These are phyloP conservation scores for Ormosia emarginata DNA, from an alignment of 306 rosid species.

Conservation along the genomic window DNA sequence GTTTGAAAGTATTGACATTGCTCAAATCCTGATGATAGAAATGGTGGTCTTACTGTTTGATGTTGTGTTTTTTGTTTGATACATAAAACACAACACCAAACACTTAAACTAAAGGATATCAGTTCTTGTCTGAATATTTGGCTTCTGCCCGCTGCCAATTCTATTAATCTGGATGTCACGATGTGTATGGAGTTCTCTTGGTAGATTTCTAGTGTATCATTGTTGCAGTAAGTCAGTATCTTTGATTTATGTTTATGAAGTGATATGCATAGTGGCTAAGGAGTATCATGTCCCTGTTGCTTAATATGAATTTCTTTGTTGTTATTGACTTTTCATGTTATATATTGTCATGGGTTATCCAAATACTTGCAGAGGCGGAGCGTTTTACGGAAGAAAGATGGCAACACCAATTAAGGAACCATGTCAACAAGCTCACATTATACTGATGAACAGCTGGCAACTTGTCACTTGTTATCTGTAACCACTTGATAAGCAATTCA, in stretches of 20 bases:
- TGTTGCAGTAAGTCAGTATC: not conserved
- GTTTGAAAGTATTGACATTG: not conserved
- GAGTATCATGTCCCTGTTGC: not conserved
- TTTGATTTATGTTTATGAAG: not conserved
- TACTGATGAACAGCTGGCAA: constrained; percentile 56
- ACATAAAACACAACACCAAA: too few species aligned
- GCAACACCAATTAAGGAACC: constrained; percentile 33
- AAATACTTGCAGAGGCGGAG: constrained; percentile 58
- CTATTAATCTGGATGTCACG: not conserved
- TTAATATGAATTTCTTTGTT: too few species aligned
- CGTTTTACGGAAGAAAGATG: constrained; percentile 44
- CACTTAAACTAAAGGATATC: too few species aligned
- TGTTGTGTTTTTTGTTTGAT: too few species aligned
- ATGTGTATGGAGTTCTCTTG: not conserved
- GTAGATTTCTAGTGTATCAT: not conserved
- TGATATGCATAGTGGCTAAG: not conserved
- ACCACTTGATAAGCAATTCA: constrained; percentile 50
- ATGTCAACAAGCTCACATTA: constrained; percentile 38
- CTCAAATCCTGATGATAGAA: not conserved
- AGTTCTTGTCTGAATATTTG: too few species aligned
- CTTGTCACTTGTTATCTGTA: constrained; percentile 54
- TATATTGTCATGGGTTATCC: constrained; percentile 25
- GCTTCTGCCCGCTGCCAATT: not conserved
- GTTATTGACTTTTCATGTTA: not conserved
- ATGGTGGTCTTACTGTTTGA: not conserved